Evolutionary conservation across 1,139 yeast genomes (phyloP), one percentile per base, ranked within the genome.

Genomic region (Candida pseudoviswanathii): DNA sequence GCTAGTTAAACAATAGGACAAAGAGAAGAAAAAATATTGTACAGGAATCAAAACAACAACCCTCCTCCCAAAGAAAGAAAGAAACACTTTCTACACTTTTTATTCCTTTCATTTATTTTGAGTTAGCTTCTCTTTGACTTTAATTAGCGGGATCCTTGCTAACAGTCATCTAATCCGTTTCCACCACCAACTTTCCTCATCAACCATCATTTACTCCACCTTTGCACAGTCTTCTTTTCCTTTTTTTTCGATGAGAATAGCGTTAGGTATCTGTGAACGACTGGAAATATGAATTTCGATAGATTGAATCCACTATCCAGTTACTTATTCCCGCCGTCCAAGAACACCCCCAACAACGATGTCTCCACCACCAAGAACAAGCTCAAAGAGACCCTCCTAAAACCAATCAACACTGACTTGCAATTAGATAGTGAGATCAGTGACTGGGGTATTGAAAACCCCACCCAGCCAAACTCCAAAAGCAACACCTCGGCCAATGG

Each of bases 401-500:
- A 40, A 6, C 34, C 26, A 21, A 16, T 30, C 29, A 31, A 33
- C 4, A 27, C 21, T 2, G 32, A 42, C 6, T n/a, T 25, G 27
- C 8, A 43, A 43, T 24, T 46, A 43, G 22, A 41, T 43, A 10
- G 37, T 11, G 70, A 65, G 40, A 58, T 71, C 42, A 68, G 77
- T 49, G 78, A 73, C 54, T 73, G 78, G 78, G 78, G 78, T 1
- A 72, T 73, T 25, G 78, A 73, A 50, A 77, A 71, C 34, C 49
- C 63, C 11, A 38, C 39, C 6, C 44, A 39, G 29, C 21, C 42
- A n/a, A 48, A 49, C n/a, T 42, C 45, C 8, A 47, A 46, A 27
- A 33, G 41, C 11, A 48, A 41, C 22, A 41, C 45, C 25, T 26
- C 37, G 10, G 9, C 30, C 21, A 31, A 41, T 31, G 44, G 44